Base-by-base conservation (phyloP, 23 red algal species). In the Gracilaria vermiculophylla region DNA sequence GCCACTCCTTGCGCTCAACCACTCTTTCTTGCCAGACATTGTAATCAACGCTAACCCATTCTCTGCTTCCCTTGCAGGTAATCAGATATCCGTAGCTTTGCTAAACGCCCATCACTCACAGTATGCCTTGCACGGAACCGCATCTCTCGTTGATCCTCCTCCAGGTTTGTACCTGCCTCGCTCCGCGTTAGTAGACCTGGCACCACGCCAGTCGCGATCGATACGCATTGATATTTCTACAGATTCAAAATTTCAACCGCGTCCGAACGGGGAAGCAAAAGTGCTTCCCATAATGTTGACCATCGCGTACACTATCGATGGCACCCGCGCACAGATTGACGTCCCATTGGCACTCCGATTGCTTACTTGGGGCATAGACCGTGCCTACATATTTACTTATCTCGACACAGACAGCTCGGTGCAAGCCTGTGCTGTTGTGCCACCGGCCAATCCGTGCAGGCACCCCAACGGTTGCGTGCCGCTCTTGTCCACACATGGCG, bases 401-500 rank as follows among this genome's bases (percentile, higher is more conserved):
- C 66, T 77, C 40, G 84, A 77, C 33, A 69, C 54, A 29, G 84
- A 88, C 34, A 51, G 69, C 25, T 77, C 69, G 3, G 72, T 88
- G 0, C 84, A 88, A 77, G 67, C 84, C 36, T 67, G 65, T 21
- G 84, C 84, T 0, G 84, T 88, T 39, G 34, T 88, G 19, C 84
- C 84, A 31, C 84, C 84, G 15, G 49, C 39, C 37, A 28, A 65
- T 77, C 62, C 31, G 24, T 88, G 84, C 58, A 47, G 50, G 37
- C 62, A 69, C 41, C 65, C 66, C 28, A 70, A 88, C 2, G 53
- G 43, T n/a, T 88, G 84, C 84, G 42, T 49, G 14, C 47, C 69
- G 54, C 67, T 88, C 23, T 24, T 88, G 70, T 88, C 84, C 20
- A 88, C 84, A 45, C 84, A 88, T 61, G 84, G 84, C 43, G 84